A percentile compares a stretch with the other conserved stretches of the same genome.
phyloP scores from a whole-genome alignment of 2,329 filamentous ascomycete genomes.

The Pseudodiploospora longispora region DNA sequence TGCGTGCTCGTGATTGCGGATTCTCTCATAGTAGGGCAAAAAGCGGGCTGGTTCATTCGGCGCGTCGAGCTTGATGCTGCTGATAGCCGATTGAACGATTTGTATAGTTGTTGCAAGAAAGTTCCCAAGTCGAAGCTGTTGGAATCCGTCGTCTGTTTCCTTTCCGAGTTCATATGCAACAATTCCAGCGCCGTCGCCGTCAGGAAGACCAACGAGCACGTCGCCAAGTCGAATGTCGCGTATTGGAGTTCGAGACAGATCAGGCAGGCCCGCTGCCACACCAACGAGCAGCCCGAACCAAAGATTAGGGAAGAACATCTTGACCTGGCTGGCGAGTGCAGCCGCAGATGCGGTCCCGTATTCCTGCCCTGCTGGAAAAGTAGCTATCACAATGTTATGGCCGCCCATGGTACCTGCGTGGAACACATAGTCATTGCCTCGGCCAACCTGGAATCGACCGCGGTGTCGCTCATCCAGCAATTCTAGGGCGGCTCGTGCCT shows the following conservation, averaged over 20 bases:
- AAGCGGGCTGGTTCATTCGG: conserved; percentile 15
- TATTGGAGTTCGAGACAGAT: conserved; percentile 13
- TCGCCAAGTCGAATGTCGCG: conserved; percentile 29
- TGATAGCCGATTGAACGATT: conserved; percentile 24
- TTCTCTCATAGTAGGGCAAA: conserved; percentile 14
- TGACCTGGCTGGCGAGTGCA: conserved; percentile 25
- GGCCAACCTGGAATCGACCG: conserved; percentile 20
- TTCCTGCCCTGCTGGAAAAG: conserved; percentile 23
- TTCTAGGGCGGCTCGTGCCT: conserved; percentile 24
- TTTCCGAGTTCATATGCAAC: conserved; percentile 26
- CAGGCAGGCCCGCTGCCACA: conserved; percentile 27
- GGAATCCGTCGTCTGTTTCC: conserved; percentile 19
- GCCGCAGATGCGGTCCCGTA: conserved; percentile 26
- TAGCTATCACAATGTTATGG: conserved; percentile 28
- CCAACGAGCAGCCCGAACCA: conserved; percentile 31
- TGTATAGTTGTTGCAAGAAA: conserved; percentile 19
- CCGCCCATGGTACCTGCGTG: conserved; percentile 25
- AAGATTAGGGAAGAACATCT: conserved; percentile 26
- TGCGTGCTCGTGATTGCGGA: conserved; percentile 14
- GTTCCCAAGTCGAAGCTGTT: conserved; percentile 16
- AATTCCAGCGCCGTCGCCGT: conserved; percentile 16
- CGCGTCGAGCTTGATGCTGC: conserved; percentile 19
- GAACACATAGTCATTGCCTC: conserved; percentile 28
- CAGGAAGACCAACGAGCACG: conserved; percentile 22
- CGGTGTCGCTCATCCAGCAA: conserved; percentile 25